Evolutionary conservation across 805 yeast species (phyloP), one percentile per base, ranked within the genome.

Genomic region (Ascoidea tarda): DNA sequence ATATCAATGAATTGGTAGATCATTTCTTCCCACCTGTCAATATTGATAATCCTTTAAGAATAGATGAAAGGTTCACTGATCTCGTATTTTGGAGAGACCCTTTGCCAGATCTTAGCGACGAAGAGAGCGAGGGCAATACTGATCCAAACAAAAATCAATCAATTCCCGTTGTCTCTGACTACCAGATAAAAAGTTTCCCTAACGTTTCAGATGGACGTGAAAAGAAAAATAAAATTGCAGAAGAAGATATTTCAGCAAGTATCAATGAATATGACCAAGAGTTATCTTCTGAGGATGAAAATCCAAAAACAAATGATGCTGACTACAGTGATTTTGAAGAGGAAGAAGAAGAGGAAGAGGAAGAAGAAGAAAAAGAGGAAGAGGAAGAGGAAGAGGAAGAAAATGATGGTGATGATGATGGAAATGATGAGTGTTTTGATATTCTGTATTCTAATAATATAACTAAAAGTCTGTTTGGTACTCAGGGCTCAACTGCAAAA

Each of bases 81-180:
- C 86, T 86, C 48, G 90, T 86, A 62, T 93, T 77, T 65, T 93
- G 99, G 99, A 72, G 96, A 57, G 91, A 82, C 51, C 95, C 96
- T 1, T 60, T 84, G 31, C 77, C 78, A 54, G 86, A 81, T 53
- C 68, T 78, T 48, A 75, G 81, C 49, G 87, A 80, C 52, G 62
- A 71, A 12, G 79, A 76, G 32, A 66, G 63, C 6, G 70, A 63
- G 2, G 63, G 55, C 63, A 71, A 53, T 38, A 8, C 44, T 21
- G 28, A 21, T 21, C 5, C 6, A 46, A 50, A 32, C 46, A 46
- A 32, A 50, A 33, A 6, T 14, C 16, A 67, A 63, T 21, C 28
- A 2, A 21, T 21, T 21, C 28, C 28, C 28, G 3, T 21, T 21
- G 21, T 57, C 49, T 16, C 66, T 60, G n/a, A 53, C 21, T 51